phyloP scores from a whole-genome alignment of 176 grass and related monocot species.

The Urochloa ruziziensis region DNA sequence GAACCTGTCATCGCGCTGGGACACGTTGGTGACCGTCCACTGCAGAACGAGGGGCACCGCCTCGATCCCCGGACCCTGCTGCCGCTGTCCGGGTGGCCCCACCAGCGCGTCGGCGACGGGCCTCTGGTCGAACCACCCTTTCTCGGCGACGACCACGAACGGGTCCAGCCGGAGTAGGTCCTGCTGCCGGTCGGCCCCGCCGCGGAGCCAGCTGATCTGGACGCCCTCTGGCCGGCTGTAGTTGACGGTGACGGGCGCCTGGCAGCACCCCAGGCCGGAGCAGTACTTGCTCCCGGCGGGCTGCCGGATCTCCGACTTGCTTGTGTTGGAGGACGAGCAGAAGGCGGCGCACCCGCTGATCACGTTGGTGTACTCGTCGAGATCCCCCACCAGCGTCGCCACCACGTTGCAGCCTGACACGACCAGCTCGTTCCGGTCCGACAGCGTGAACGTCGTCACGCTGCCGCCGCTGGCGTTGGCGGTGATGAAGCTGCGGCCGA shows the following conservation, averaged over 20 bases:
- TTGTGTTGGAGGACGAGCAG: not conserved
- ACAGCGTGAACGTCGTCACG: not conserved
- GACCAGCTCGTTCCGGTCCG: not conserved
- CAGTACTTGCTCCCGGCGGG: slow-evolving; percentile 4
- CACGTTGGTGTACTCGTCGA: too few species aligned
- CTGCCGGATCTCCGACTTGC: not conserved
- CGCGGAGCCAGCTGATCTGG: too few species aligned
- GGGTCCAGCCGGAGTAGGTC: too few species aligned
- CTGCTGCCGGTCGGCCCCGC: too few species aligned
- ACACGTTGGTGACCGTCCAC: too few species aligned
- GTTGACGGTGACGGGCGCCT: not conserved
- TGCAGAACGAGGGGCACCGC: too few species aligned
- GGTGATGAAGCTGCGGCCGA: not conserved
- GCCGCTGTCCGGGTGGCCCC: too few species aligned
- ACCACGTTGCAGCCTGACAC: not conserved
- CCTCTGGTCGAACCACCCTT: slow-evolving; percentile 1
- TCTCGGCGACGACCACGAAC: not conserved
- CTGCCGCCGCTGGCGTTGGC: too few species aligned
- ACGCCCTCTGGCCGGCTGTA: not conserved
- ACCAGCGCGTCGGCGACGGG: not conserved
- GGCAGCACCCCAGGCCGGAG: slow-evolving; percentile 61
- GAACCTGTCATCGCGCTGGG: too few species aligned
- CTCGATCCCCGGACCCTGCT: too few species aligned
- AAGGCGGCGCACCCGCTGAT: slow-evolving; percentile 1
- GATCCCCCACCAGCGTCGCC: not conserved